Evolutionary conservation across 805 yeast species (phyloP), one percentile per base, ranked within the genome.

Genomic region (Torulaspora microellipsoides): DNA sequence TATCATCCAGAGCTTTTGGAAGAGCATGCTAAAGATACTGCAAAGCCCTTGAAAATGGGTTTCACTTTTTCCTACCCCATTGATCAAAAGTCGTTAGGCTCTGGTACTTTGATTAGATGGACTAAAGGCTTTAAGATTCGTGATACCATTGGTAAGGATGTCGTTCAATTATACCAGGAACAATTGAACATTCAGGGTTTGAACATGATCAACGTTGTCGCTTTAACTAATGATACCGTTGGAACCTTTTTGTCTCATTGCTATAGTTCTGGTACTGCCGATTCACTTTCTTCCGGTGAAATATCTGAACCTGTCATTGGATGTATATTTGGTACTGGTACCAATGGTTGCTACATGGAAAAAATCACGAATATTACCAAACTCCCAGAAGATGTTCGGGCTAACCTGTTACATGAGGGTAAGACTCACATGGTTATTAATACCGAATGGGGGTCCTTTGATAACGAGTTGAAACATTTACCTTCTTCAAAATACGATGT

Each of bases 381-480:
- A 67, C 71, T 90, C 49, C 77, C 80, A n/a, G 72, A 75, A 2
- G 66, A 69, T 28, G 44, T 65, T 11, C 65, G 65, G 36, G 65
- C 58, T 20, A 62, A 60, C 15, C 65, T 75, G 55, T 40, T 60
- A 15, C 66, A 60, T 42, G 60, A 67, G 39, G 81, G 79, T 29
- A 72, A 75, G 40, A 70, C 73, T 2, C 80, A 81, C 50, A 90
- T 90, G 96, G 85, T 88, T 50, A 76, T 90, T 56, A 90, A 90
- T 69, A 90, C 96, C 36, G 99, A 93, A 68, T 93, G 98, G 96
- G 98, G 98, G 50, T 88, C 96, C 34, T 91, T 90, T 58, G 98
- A 91, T 67, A 91, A 91, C 60, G 81, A 78, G 15, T 72, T 89
- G 48, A 72, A 78, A 52, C 71, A 80, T 32, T 71, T 91, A 50